phyloP scores from a whole-genome alignment of 257 asterid species.

The Knoxia roxburghii region DNA sequence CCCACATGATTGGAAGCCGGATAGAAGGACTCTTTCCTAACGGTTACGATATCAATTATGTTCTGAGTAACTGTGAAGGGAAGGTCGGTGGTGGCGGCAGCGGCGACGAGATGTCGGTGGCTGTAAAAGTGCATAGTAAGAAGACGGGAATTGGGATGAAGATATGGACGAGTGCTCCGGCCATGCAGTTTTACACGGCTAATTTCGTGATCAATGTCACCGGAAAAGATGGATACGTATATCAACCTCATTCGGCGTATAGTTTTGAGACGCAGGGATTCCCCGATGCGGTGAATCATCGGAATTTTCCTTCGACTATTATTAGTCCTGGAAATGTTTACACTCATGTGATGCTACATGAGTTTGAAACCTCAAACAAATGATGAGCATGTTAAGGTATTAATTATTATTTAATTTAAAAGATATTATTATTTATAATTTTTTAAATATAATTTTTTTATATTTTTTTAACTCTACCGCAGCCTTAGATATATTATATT shows the following conservation, averaged over 20 bases:
- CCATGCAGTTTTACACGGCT: slow-evolving; percentile 63
- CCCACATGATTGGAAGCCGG: slow-evolving; percentile 40
- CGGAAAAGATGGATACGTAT: slow-evolving; percentile 58
- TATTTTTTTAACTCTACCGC: too few species aligned
- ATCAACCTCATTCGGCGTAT: slow-evolving; percentile 46
- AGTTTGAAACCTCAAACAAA: slow-evolving; percentile 27
- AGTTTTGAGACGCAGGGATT: slow-evolving; percentile 89
- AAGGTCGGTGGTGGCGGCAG: too few species aligned
- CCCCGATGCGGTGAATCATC: slow-evolving; percentile 77
- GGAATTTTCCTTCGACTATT: slow-evolving; percentile 54
- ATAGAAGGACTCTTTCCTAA: slow-evolving; percentile 32
- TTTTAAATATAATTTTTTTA: too few species aligned
- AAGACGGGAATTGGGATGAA: slow-evolving; percentile 61
- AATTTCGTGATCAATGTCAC: slow-evolving; percentile 29
- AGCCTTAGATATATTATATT: too few species aligned
- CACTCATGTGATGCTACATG: slow-evolving; percentile 39
- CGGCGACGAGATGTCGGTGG: slow-evolving; percentile 31
- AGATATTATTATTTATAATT: too few species aligned
- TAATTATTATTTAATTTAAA: too few species aligned
- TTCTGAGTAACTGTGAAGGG: slow-evolving; percentile 29
- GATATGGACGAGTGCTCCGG: slow-evolving; percentile 46
- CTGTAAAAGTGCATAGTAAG: slow-evolving; percentile 39
- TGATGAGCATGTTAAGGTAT: too few species aligned
- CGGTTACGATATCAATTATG: slow-evolving; percentile 71
- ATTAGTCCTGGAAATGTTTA: slow-evolving; percentile 46